These are phyloP conservation scores for Termitomyces heimii DNA, from an alignment of 768 basidiomycete genomes.

Conservation along the genomic window DNA sequence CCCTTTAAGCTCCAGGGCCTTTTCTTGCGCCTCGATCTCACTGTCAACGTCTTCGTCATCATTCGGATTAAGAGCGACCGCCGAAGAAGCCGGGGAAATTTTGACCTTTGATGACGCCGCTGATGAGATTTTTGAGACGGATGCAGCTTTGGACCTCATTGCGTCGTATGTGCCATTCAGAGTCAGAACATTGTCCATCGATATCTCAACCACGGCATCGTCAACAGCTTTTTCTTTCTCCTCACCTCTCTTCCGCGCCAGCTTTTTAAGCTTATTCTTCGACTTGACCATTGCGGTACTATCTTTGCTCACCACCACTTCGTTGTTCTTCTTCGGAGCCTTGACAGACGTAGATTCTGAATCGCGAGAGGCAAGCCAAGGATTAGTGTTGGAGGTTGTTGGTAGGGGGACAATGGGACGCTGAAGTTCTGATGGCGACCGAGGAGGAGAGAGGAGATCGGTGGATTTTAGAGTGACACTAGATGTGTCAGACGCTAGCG, in stretches of 20 bases:
- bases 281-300: slow-evolving; percentile 58
- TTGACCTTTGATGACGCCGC: slow-evolving; percentile 27
- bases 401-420: slow-evolving; percentile 11
- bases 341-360: slow-evolving; percentile 28
- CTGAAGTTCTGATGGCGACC: slow-evolving; percentile 17
- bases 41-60: slow-evolving; percentile 54
- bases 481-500: slow-evolving; percentile 49
- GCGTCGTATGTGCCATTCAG: slow-evolving; percentile 27
- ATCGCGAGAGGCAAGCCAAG: slow-evolving; percentile 61
- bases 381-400: slow-evolving; percentile 45
- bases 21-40: slow-evolving; percentile 69
- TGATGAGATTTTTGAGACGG: neutral
- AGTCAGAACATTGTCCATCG: slow-evolving; percentile 44
- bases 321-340: slow-evolving; percentile 64
- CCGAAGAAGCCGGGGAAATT: slow-evolving; percentile 17
- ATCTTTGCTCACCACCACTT: slow-evolving; percentile 63
- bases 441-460: slow-evolving; percentile 37
- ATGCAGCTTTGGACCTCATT: slow-evolving; percentile 30
- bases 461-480: slow-evolving; percentile 66
- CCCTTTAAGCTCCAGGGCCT: slow-evolving; percentile 28
- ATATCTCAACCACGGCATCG: slow-evolving; percentile 79
- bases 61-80: slow-evolving; percentile 31
- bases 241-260: slow-evolving; percentile 46
- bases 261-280: slow-evolving; percentile 70
- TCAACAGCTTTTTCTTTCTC: slow-evolving; percentile 56